Evolutionary conservation across 2,329 filamentous ascomycete genomes (phyloP), one percentile per base, ranked within the genome.

Genomic region (Xylaria sp.): DNA sequence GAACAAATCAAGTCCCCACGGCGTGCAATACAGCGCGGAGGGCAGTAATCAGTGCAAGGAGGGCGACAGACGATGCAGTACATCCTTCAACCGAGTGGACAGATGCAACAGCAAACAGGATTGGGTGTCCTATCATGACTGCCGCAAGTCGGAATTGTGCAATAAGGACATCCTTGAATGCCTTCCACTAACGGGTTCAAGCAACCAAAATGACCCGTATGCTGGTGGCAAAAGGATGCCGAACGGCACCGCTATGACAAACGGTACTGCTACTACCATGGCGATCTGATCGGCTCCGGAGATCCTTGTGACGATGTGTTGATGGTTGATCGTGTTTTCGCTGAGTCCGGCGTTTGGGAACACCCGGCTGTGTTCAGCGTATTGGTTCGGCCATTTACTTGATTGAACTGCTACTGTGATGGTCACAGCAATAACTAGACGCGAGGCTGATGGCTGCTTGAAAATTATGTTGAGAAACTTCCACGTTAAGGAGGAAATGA

Each of bases 41-140:
- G 33, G 9, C 7, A 3, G 15, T 8, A 3, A 21, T 7, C 6
- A 33, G 15, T 65, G 63, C 47, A 59, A 63, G 27, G 52, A 56
- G 31, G 63, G 63, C 4, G 63, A 65, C 13, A 43, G 63, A n/a
- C 59, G 56, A 29, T 65, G 63, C 38, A 43, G 40, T 15, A 1
- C 0, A 5, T 4, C 7, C 1, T 65, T 63, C 60, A 63, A 65
- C 38, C 63, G 60, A 7, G 63, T 65, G 7, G 60, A 65, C 23
- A 49, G 59, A n/a, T 65, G 63, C 52, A 65, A 57, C 19, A 13
- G 33, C 6, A n/a, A 19, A 4, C 19, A 38, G 1, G 55, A 63
- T 3, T 65, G 63, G 63, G 60, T 65, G 23, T 57, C 59, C 3
- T 65, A 65, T 40, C 63, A 65, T 33, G 60, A 65, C 27, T 65